Evolutionary conservation across 2,329 filamentous ascomycete genomes (phyloP), one percentile per base, ranked within the genome.

Genomic region (Teratosphaeriaceae sp.): DNA sequence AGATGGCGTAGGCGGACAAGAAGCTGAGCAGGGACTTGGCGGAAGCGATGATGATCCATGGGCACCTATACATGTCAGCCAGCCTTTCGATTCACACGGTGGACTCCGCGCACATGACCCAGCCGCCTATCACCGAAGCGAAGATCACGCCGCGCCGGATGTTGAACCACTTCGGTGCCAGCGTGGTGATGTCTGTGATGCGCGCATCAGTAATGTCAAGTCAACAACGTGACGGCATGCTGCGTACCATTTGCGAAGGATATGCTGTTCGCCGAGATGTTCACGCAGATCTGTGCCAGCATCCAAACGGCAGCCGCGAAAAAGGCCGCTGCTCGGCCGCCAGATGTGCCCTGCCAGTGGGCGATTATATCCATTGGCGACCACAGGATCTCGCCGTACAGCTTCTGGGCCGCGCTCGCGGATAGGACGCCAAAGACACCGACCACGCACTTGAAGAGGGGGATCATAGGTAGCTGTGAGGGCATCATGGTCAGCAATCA

Each of bases 21-120:
- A 55, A 55, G 11, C 37, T 46, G 26, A 81, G 62, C 52, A 83
- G 77, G 0, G 72, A 77, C 1, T 62, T 58, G 2, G 78, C 79
- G 0, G 74, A 78, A 22, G 61, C 68, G 20, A 82, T 65, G 43
- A 82, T 82, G 63, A 79, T 80, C 79, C 79, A 82, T 2, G 78
- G 79, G 0, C 80, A 76, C 34, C 3, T 11, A 12, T 15, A 22
- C 15, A 21, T 20, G 34, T 16, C 34, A 37, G 11, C 24, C 8
- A 8, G n/a, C 8, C 8, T 27, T 27, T n/a, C n/a, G 8, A n/a
- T n/a, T 27, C 24, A 27, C 24, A 27, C 8, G 24, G n/a, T 8
- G n/a, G 8, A 27, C 8, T 27, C n/a, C 24, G 24, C 24, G 8
- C n/a, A 27, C 13, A 82, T 65, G 2, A 69, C 70, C 77, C 76